Percentiles rank a stretch among this genome's conserved stretches.
Conservation (phyloP, 495 filamentous ascomycete species). For the Hypoxylon fuscum region DNA sequence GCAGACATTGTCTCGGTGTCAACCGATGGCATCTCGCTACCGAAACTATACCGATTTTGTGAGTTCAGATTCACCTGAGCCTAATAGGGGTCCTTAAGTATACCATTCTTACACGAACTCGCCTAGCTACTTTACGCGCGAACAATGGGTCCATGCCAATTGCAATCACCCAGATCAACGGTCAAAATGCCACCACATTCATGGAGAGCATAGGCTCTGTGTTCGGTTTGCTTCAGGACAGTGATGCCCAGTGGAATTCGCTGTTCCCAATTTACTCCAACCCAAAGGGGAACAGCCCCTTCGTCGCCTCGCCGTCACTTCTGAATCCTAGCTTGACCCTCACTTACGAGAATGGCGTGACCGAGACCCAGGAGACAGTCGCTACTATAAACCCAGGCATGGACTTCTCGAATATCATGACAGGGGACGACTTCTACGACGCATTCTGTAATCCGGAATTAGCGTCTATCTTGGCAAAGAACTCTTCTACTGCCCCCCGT, state of each 20-base stretch:
- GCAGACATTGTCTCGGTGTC: constrained; percentile 45
- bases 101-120: constrained; percentile 2
- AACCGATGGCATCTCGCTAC: constrained; percentile 39
- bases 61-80: constrained; percentile 12
- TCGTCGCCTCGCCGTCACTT: constrained; percentile 24
- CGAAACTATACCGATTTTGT: constrained; percentile 46
- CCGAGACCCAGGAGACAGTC: constrained; percentile 2
- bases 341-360: constrained; percentile 24
- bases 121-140: constrained; percentile 9
- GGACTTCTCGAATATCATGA: constrained; percentile 26
- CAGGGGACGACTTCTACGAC: constrained; percentile 37
- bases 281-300: constrained; percentile 7
- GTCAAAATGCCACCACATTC: constrained; percentile 39
- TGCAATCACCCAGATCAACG: constrained; percentile 45
- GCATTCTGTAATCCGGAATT: constrained; percentile 40
- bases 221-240: constrained; percentile 43
- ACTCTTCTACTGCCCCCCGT: not conserved
- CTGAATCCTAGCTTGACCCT: constrained; percentile 36
- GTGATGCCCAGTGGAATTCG: constrained; percentile 47
- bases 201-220: constrained; percentile 30
- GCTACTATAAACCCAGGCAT: constrained; percentile 7
- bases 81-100: not conserved
- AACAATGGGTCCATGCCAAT: not conserved
- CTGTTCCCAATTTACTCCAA: constrained; percentile 28
- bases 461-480: constrained; percentile 1